Base-by-base conservation (phyloP, 768 basidiomycete species). In the Leccinum longicurvipes region DNA sequence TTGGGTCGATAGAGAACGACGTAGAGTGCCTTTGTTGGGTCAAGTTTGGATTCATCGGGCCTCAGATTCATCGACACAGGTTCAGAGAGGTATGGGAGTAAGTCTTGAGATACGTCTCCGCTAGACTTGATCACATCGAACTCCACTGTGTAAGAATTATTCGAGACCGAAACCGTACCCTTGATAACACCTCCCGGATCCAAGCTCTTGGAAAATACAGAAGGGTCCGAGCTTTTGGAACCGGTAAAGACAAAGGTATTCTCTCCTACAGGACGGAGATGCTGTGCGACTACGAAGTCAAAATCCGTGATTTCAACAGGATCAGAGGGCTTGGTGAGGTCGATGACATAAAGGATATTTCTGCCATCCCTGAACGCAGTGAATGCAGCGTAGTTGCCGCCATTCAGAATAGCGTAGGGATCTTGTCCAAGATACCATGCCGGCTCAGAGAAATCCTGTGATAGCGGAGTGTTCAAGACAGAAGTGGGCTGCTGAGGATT, bases 1-100 rank as follows among this genome's bases (percentile, higher is more conserved):
- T 68, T 75, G 0, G 90, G 89, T 1, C 79, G 69, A 53, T 86
- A 87, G 61, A 77, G 85, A 9, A 88, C 73, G 3, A 81, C 79
- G 63, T 89, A 77, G 5, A 78, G 70, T 14, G 67, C 65, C 15
- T 68, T 58, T 12, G 62, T 62, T 12, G 29, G 31, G 14, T 41
- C 53, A 17, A 10, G 6, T 3, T 28, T 15, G 32, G 32, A 32
- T 32, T 19, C 29, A 45, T 50, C n/a, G n/a, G n/a, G n/a, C n/a
- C n/a, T 24, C 21, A 64, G 44, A 12, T 23, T 21, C 12, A 12
- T 39, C 3, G 62, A 56, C 0, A 1, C 1, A 2, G 67, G 67
- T 11, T 6, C 9, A 5, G 67, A 67, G 24, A 68, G 50, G 24
- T 57, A 60, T 1, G 28, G 15, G 1, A 17, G 17, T 19, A 54